Conservation (phyloP, 345 rosid species). For the Ceriops decandra region DNA sequence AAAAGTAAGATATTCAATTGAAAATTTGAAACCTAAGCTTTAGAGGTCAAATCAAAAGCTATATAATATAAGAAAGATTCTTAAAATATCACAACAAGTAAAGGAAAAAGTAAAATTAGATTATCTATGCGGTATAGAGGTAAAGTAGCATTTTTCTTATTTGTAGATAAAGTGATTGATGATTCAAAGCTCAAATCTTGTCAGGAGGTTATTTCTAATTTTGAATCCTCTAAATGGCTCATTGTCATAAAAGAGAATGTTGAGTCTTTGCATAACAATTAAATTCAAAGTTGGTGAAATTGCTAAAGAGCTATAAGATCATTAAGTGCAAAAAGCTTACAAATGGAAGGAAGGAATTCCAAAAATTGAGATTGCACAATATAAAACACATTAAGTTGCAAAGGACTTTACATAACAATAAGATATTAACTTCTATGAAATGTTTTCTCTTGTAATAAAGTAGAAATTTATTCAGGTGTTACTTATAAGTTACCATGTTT, state of each 20-base stretch:
- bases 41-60: background rate
- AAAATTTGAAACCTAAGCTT: background rate
- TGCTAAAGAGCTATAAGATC: background rate
- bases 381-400: background rate
- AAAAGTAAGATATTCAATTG: background rate
- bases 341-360: background rate
- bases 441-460: background rate
- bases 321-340: background rate
- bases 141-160: background rate
- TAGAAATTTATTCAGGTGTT: background rate
- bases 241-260: background rate
- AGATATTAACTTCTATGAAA: background rate
- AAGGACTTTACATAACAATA: background rate
- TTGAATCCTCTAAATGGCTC: background rate
- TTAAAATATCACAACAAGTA: background rate
- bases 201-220: accelerated
- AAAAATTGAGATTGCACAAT: background rate
- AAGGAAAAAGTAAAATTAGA: background rate
- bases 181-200: background rate
- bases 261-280: background rate
- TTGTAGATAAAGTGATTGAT: background rate
- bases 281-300: background rate
- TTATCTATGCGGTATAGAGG: background rate
- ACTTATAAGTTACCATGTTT: no score
- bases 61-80: background rate